Conservation (phyloP, 192 early-diverging fungal species). For the Backusella westeae region DNA sequence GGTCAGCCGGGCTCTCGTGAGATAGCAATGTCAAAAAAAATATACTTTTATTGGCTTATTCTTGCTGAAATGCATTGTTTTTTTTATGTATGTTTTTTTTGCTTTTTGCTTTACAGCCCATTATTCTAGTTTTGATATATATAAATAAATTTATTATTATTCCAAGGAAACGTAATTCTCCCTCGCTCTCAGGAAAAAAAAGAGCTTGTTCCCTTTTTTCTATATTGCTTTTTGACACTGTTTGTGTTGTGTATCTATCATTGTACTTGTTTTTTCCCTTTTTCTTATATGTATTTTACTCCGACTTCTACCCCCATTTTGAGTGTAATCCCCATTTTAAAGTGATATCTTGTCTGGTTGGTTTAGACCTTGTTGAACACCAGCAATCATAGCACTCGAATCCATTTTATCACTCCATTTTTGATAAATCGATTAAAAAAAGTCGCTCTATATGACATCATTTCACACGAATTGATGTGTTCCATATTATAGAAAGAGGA, state of each 20-base stretch:
- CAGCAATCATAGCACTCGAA: background rate
- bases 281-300: background rate
- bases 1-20: background rate
- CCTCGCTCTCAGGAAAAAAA: background rate
- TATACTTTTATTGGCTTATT: background rate
- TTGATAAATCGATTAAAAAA: background rate
- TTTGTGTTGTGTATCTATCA: background rate
- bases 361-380: background rate
- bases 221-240: background rate
- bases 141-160: background rate
- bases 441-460: constrained; percentile 1
- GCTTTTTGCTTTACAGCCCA: too few species aligned
- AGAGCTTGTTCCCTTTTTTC: background rate
- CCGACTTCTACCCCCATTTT: background rate
- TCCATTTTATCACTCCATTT: background rate
- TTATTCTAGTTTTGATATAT: too few species aligned
- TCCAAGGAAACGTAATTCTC: background rate
- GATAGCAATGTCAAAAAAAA: constrained; percentile 1
- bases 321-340: background rate
- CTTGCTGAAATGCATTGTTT: background rate
- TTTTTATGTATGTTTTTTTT: background rate
- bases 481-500: background rate
- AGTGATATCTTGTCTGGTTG: background rate
- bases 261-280: background rate
- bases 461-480: constrained; percentile 1